Evolutionary conservation across 2,329 filamentous ascomycete species (phyloP).

Genomic region (Aureobasidium melanogenum): DNA sequence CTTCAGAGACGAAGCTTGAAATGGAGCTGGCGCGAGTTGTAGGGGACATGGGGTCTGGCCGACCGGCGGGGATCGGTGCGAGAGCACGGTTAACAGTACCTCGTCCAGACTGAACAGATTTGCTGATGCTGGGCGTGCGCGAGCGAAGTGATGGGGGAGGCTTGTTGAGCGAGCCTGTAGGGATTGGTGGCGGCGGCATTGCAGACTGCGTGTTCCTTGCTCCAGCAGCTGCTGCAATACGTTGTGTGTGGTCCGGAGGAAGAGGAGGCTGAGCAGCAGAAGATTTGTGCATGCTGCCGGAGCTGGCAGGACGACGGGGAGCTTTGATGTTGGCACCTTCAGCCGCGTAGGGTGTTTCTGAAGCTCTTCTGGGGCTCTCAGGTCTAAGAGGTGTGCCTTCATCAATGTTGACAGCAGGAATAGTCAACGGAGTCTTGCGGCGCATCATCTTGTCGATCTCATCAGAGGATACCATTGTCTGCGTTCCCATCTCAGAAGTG

Average conservation of each 20-base stretch:
- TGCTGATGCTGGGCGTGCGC: conserved; percentile 27
- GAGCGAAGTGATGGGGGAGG: conserved; percentile 19
- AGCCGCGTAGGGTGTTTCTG: conserved; percentile 9
- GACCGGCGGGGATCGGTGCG: conserved; percentile 28
- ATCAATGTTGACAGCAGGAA: conserved; percentile 19
- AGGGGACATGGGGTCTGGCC: conserved; percentile 36
- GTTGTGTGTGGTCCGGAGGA: conserved; percentile 72
- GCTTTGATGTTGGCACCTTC: conserved; percentile 19
- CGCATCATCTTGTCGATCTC: conserved; percentile 70
- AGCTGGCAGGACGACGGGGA: conserved; percentile 58
- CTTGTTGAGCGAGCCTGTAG: conserved; percentile 48
- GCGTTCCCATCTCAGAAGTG: conserved; percentile 59
- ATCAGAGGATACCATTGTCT: conserved; percentile 75
- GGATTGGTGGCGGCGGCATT: conserved; percentile 81
- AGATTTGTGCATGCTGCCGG: conserved; percentile 53
- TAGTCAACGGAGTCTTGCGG: conserved; percentile 34
- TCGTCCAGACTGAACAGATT: not conserved
- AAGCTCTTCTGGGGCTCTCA: conserved; percentile 15
- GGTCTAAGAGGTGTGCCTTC: conserved; percentile 9
- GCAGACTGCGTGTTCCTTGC: conserved; percentile 36
- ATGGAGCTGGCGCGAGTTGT: conserved; percentile 67
- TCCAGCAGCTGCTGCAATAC: conserved; percentile 68
- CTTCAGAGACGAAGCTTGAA: conserved; percentile 89
- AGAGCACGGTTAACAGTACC: not conserved
- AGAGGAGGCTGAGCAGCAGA: conserved; percentile 56